Conservation (phyloP, 768 basidiomycete genomes). For the Kockovaella imperatae region DNA sequence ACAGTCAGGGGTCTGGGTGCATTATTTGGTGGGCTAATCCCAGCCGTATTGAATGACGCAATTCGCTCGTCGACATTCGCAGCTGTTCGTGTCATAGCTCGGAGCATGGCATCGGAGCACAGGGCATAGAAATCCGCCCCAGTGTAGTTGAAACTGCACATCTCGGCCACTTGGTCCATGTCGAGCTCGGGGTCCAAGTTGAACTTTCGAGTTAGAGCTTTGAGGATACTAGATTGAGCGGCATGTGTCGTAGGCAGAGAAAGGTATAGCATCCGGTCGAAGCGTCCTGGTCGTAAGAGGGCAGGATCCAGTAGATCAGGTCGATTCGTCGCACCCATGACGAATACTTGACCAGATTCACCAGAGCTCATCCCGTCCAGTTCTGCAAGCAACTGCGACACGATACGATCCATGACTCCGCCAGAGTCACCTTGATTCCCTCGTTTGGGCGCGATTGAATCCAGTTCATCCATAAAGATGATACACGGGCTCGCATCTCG, state of each 20-base stretch:
- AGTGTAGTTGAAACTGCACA: conserved; percentile 86
- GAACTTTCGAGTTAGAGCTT: conserved; percentile 89
- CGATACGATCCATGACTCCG: conserved; percentile 96
- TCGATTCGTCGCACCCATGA: conserved; percentile 91
- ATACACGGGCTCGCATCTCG: conserved; percentile 88
- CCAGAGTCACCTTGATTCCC: conserved; percentile 94
- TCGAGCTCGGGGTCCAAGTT: conserved; percentile 62
- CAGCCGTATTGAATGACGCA: conserved; percentile 46
- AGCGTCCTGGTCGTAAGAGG: conserved; percentile 78
- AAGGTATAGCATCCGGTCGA: conserved; percentile 93
- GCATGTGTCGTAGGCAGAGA: conserved; percentile 81
- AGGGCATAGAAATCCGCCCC: conserved; percentile 98
- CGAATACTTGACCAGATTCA: conserved; percentile 62
- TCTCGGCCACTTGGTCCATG: conserved; percentile 57
- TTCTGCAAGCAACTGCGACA: conserved; percentile 87
- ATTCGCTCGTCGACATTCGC: conserved; percentile 67
- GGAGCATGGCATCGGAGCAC: conserved; percentile 91
- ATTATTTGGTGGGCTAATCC: background rate
- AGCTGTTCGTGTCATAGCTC: conserved; percentile 86
- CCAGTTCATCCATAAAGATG: conserved; percentile 93
- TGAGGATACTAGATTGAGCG: conserved; percentile 75
- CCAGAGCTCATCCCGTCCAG: conserved; percentile 78
- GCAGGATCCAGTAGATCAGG: conserved; percentile 88
- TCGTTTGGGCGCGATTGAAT: conserved; percentile 87
- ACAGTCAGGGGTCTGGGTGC: conserved; percentile 67